These are phyloP conservation scores for Fremontodendron californicum DNA, from an alignment of 345 rosid species.

Conservation along the genomic window DNA sequence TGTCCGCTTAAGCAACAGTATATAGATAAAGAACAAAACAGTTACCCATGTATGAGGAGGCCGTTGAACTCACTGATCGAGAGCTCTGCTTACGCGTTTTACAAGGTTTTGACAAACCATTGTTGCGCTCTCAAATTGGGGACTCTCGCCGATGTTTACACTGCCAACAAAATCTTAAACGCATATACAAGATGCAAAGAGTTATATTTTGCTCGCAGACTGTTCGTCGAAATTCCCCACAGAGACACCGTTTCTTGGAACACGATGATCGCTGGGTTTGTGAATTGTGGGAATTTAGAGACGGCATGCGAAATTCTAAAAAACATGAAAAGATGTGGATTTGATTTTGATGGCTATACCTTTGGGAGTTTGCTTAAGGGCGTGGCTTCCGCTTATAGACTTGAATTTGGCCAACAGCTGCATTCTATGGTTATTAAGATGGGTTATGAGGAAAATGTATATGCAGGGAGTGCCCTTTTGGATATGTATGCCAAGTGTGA, in stretches of 20 bases:
- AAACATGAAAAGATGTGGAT: constrained; percentile 39
- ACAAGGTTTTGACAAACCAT: constrained; percentile 39
- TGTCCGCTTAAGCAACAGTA: background rate
- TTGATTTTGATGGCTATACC: constrained; percentile 42
- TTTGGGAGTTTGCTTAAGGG: constrained; percentile 69
- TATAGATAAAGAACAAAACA: background rate
- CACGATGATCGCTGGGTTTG: constrained; percentile 60
- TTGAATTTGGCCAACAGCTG: constrained; percentile 50
- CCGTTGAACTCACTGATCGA: constrained; percentile 22
- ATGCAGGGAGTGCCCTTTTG: constrained; percentile 57
- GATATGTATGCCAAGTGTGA: constrained; percentile 73
- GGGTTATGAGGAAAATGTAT: constrained; percentile 46
- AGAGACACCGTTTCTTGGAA: constrained; percentile 70
- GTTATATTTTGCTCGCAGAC: constrained; percentile 29
- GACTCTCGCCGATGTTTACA: constrained; percentile 36
- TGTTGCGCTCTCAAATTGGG: constrained; percentile 44
- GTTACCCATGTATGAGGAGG: constrained; percentile 35
- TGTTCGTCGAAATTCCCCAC: constrained; percentile 60
- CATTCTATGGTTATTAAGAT: constrained; percentile 51
- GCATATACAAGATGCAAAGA: constrained; percentile 28
- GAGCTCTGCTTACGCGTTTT: constrained; percentile 26
- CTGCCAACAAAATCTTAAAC: constrained; percentile 47
- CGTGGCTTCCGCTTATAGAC: constrained; percentile 38
- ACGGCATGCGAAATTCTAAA: constrained; percentile 39
- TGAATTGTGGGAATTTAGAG: constrained; percentile 42